Base-by-base conservation (phyloP, 1,139 yeast species). In the Suhomyces chickasaworum region DNA sequence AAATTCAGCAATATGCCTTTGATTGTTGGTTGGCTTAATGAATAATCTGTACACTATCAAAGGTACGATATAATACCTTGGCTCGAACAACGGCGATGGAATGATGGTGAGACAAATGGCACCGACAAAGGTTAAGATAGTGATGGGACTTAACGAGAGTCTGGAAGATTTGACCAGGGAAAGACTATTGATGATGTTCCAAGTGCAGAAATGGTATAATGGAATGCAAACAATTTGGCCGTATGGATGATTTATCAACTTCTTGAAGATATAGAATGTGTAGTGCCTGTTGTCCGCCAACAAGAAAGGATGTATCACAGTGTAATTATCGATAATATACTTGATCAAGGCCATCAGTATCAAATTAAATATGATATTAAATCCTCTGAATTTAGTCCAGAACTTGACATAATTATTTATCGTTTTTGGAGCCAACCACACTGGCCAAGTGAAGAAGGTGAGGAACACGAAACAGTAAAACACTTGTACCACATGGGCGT, bases 211-310 rank as follows among this genome's bases (percentile, higher is more conserved):
- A 64, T 89, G 96, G 61, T 90, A 90, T 1, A 83, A 63, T 2
- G 95, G 91, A 0, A 84, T 73, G 54, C 84, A 64, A 41, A 75
- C 61, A 49, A 73, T 58, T 41, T 77, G 60, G 51, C 76, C 66
- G 56, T 74, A 63, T 16, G 62, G 65, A 27, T 70, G 69, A 50
- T 72, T 65, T 35, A 89, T 72, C 15, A 91, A 58, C 49, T 78
- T 78, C 47, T 81, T 79, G 80, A 87, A 89, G 32, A 93, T 68
- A 66, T 93, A 95, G 62, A 93, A 93, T 0, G 96, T 84, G 62
- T 83, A 89, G 63, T 93, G 99, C 53, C 99, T 81, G 66, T 95
- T 95, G 63, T 95, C 99, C 0, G 99, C 96, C 41, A 91, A 73
- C 35, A 93, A 65, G 64, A 91, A 95, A 9, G 98, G 97, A 61